phyloP scores from a whole-genome alignment of 2,329 filamentous ascomycete genomes.

The Pezicula radicicola region DNA sequence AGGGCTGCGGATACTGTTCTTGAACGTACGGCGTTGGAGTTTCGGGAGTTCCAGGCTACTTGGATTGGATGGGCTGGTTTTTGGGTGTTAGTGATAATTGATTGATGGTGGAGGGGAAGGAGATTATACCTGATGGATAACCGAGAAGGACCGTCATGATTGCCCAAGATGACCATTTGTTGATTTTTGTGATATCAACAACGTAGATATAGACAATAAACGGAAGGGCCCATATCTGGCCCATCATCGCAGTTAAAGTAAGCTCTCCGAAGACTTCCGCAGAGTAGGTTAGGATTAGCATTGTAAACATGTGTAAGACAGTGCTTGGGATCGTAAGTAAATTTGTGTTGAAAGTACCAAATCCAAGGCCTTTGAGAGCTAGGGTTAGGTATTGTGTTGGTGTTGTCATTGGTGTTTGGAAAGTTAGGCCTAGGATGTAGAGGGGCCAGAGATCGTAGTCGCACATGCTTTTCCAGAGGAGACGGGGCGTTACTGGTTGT shows the following conservation, averaged over 20 bases:
- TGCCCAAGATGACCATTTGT: slow-evolving; percentile 39
- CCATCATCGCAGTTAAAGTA: slow-evolving; percentile 42
- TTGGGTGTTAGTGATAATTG: background rate
- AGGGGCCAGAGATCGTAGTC: slow-evolving; percentile 53
- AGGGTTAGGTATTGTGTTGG: slow-evolving; percentile 56
- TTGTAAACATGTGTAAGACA: slow-evolving; percentile 42
- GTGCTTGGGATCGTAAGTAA: slow-evolving; percentile 58
- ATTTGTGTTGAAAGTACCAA: slow-evolving; percentile 60
- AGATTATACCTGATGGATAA: slow-evolving; percentile 35
- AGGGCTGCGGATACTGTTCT: slow-evolving; percentile 59
- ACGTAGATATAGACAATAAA: slow-evolving; percentile 44
- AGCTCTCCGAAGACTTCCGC: slow-evolving; percentile 46
- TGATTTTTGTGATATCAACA: slow-evolving; percentile 33
- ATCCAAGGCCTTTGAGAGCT: slow-evolving; percentile 53
- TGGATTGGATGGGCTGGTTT: slow-evolving; percentile 41
- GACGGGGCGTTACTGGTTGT: slow-evolving; percentile 39
- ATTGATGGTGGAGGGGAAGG: background rate
- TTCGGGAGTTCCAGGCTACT: slow-evolving; percentile 47
- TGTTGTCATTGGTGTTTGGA: slow-evolving; percentile 48
- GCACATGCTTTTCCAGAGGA: slow-evolving; percentile 42
- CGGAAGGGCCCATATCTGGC: slow-evolving; percentile 59
- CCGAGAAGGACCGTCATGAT: slow-evolving; percentile 39
- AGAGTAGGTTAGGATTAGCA: slow-evolving; percentile 31
- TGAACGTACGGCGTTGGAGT: slow-evolving; percentile 59
- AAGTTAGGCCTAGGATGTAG: slow-evolving; percentile 38